phyloP scores from a whole-genome alignment of 352 stramenopile species.

The Hyaloperonospora arabidopsidis region DNA sequence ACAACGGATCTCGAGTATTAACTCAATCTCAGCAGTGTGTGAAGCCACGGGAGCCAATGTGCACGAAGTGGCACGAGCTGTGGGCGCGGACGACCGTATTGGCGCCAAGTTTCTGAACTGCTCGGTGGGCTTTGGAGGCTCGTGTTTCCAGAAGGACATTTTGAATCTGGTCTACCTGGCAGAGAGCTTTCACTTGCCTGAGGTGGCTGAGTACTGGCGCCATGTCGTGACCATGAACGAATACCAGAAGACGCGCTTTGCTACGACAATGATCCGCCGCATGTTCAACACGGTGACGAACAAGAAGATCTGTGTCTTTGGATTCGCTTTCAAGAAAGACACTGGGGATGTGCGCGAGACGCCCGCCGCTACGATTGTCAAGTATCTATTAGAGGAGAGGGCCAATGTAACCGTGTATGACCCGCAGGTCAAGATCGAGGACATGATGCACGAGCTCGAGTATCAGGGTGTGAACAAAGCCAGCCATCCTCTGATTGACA shows the following conservation, averaged over 20 bases:
- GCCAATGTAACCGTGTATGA: constrained; percentile 97
- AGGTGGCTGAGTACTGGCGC: constrained; percentile 99
- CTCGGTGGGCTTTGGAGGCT: constrained; percentile 97
- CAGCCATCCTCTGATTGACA: constrained; percentile 86
- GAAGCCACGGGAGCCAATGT: constrained; percentile 98
- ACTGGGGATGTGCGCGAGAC: constrained; percentile 99
- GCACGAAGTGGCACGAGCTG: constrained; percentile 93
- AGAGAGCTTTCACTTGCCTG: constrained; percentile 94
- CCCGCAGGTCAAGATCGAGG: constrained; percentile 95
- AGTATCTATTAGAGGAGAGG: constrained; percentile 93
- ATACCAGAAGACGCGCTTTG: constrained; percentile 99
- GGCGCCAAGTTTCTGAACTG: constrained; percentile 96
- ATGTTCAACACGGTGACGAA: constrained; percentile 99
- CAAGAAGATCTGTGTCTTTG: constrained; percentile 99
- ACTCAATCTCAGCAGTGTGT: constrained; percentile 99
- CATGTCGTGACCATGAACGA: constrained; percentile 99
- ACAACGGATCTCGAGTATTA: constrained; percentile 99
- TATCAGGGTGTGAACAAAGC: constrained; percentile 86
- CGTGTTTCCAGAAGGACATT: constrained; percentile 85
- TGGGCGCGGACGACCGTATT: constrained; percentile 97
- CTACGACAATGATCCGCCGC: constrained; percentile 92
- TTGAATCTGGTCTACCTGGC: constrained; percentile 99
- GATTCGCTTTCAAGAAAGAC: constrained; percentile 99
- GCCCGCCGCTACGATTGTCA: constrained; percentile 94
- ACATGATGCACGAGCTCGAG: constrained; percentile 79